Evolutionary conservation across 2,329 filamentous ascomycete genomes (phyloP), one percentile per base, ranked within the genome.

Genomic region (Fusarium nematophilum): DNA sequence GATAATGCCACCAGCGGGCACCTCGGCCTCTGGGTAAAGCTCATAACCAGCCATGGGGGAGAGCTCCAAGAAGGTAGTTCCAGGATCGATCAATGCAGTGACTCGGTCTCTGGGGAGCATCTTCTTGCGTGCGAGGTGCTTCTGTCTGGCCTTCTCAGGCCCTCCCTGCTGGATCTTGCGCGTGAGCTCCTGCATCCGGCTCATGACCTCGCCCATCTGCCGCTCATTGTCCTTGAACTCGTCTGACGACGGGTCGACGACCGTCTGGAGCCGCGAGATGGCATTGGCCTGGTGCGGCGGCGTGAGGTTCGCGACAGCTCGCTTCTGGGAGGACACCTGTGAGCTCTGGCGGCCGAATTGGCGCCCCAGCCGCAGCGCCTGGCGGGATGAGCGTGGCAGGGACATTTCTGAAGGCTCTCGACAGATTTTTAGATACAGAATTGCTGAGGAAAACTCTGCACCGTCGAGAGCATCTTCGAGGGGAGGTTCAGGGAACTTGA

Each of bases 41-140:
- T 91, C 88, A 72, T 97, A 85, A 13, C 91, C 94, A 0, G 94
- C 94, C 68, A 98, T 81, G n/a, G 93, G 87, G 14, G 92, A 96
- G n/a, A 99, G 82, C 78, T 99, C 94, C 59, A 99, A 77, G 72
- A 99, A 98, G 0, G 90, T 90, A 2, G 92, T 94, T 5, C 93
- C 93, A 0, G 92, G 90, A 72, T 99, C 94, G 60, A 97, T 85
- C 62, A 99, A 80, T 5, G 92, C 90, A 0, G 92, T 90, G 48
- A 99, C 86, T 27, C 94, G 88, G 75, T 98, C 94, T 63, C 95
- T 82, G 3, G 93, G 92, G 52, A 99, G 83, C 93, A 98, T 97
- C 83, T 98, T 98, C 62, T 92, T 91, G 67, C 93, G 83, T 27
- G 89, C 86, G 17, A 96, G 77, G 72, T 98, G 94, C 79, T 97